Percentiles rank a stretch among this genome's conserved stretches.
These are phyloP conservation scores for Tilletia indica DNA, from an alignment of 1,284 basidiomycete species.

Conservation along the genomic window DNA sequence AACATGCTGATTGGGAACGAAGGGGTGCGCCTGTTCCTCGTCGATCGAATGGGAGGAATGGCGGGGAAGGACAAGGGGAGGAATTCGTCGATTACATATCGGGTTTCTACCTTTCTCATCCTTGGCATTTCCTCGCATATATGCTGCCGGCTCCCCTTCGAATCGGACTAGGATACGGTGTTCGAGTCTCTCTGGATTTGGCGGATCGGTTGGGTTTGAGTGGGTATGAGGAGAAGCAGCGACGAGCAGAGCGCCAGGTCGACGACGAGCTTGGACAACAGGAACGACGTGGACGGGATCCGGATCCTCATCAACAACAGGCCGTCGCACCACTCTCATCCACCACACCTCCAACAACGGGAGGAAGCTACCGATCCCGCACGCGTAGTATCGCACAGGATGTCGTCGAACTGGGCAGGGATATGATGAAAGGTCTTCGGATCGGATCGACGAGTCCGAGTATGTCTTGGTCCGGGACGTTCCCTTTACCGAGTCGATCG, in stretches of 20 bases:
- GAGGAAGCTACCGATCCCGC: background rate
- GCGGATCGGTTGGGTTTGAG: constrained; percentile 1
- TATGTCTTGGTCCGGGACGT: background rate
- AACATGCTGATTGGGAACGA: too few relatives aligned
- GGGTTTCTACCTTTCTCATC: background rate
- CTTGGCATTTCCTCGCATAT: constrained; percentile 12
- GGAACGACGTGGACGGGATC: background rate
- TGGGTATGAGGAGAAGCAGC: background rate
- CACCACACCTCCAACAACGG: background rate
- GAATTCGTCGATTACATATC: background rate
- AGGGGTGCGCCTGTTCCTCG: too few relatives aligned
- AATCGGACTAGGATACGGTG: background rate
- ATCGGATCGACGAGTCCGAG: background rate
- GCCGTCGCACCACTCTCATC: background rate
- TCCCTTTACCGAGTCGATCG: background rate
- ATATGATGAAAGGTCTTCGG: constrained; percentile 2
- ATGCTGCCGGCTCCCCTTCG: background rate
- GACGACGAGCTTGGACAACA: background rate
- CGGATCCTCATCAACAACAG: background rate
- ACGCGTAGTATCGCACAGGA: background rate
- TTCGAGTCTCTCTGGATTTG: background rate
- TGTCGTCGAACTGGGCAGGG: background rate
- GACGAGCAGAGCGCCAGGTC: too few relatives aligned
- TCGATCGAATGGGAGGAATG: too few relatives aligned
- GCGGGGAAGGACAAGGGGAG: background rate